Percentiles rank a stretch among this genome's conserved stretches.
Evolutionary conservation across 257 asterid species (phyloP).

Genomic region (Solanum paucissectum): DNA sequence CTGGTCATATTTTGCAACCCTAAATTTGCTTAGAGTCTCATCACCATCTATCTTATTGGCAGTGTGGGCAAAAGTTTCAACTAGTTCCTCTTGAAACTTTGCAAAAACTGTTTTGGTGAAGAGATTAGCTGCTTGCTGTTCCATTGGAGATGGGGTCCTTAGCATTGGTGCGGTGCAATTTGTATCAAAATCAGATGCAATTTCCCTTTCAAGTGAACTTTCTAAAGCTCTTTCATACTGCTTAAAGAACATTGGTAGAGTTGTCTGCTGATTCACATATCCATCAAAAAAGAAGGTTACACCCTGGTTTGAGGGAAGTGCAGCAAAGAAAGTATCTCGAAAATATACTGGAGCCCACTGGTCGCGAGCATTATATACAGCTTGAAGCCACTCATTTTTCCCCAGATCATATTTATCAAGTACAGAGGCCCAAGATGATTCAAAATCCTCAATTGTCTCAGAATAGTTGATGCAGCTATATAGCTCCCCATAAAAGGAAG

Average conservation of each 20-base stretch:
- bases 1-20: slow-evolving; percentile 75
- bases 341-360: slow-evolving; percentile 90
- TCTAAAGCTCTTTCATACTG: slow-evolving; percentile 80
- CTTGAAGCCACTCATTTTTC: slow-evolving; percentile 75
- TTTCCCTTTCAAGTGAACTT: slow-evolving; percentile 48
- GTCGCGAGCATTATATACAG: slow-evolving; percentile 67
- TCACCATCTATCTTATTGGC: slow-evolving; percentile 66
- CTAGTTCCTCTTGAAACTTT: slow-evolving; percentile 74
- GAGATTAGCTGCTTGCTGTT: slow-evolving; percentile 59
- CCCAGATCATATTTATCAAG: slow-evolving; percentile 46
- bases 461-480: slow-evolving; percentile 66
- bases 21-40: slow-evolving; percentile 43
- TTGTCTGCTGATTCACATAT: slow-evolving; percentile 64
- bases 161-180: slow-evolving; percentile 38
- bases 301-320: slow-evolving; percentile 50
- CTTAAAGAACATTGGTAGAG: slow-evolving; percentile 57
- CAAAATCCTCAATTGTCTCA: slow-evolving; percentile 67
- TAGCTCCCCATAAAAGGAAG: slow-evolving; percentile 59
- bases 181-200: slow-evolving; percentile 58
- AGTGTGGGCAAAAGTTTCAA: slow-evolving; percentile 77
- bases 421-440: slow-evolving; percentile 57
- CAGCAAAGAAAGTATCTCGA: slow-evolving; percentile 67
- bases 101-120: slow-evolving; percentile 59
- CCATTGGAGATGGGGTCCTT: slow-evolving; percentile 86
- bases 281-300: slow-evolving; percentile 67